Percentiles rank a stretch among this genome's conserved stretches.
phyloP scores from a whole-genome alignment of 2,329 filamentous ascomycete genomes.

The Trichoderma pleuroti region DNA sequence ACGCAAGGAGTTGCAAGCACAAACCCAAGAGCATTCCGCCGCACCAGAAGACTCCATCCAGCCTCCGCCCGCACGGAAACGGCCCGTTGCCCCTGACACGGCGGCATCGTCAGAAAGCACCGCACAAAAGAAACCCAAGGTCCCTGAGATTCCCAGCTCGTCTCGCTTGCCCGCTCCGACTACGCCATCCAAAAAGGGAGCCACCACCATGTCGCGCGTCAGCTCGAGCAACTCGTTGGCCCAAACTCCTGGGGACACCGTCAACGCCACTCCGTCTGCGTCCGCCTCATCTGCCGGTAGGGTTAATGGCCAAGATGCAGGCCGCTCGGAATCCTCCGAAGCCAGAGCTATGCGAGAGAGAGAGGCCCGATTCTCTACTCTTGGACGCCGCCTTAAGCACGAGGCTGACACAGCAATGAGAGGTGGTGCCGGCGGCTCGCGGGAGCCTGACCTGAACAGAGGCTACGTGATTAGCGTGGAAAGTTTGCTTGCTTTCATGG shows the following conservation, averaged over 20 bases:
- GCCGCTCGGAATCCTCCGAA: constrained; percentile 25
- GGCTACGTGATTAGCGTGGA: constrained; percentile 45
- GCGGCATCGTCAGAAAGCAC: constrained; percentile 34
- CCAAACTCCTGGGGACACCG: constrained; percentile 48
- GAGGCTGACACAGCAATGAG: constrained; percentile 46
- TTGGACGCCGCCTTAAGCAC: constrained; percentile 54
- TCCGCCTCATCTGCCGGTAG: constrained; percentile 28
- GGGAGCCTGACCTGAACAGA: constrained; percentile 38
- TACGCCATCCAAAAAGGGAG: constrained; percentile 51
- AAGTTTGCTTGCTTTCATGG: constrained; percentile 51
- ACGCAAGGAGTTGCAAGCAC: constrained; percentile 24
- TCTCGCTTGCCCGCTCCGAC: constrained; percentile 40
- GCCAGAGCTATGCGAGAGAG: constrained; percentile 33
- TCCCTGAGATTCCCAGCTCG: constrained; percentile 38
- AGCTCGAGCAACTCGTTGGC: constrained; percentile 52
- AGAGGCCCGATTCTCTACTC: constrained; percentile 35
- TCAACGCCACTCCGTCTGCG: constrained; percentile 33
- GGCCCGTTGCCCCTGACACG: constrained; percentile 38
- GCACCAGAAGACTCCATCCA: constrained; percentile 39
- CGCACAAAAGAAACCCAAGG: constrained; percentile 42
- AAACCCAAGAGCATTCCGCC: constrained; percentile 37
- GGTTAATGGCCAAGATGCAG: constrained; percentile 33
- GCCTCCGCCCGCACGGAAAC: constrained; percentile 43
- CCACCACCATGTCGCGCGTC: constrained; percentile 51
- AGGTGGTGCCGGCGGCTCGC: constrained; percentile 22